Evolutionary conservation across 2,329 filamentous ascomycete genomes (phyloP), one percentile per base, ranked within the genome.

Genomic region (Colletotrichum paranaense): DNA sequence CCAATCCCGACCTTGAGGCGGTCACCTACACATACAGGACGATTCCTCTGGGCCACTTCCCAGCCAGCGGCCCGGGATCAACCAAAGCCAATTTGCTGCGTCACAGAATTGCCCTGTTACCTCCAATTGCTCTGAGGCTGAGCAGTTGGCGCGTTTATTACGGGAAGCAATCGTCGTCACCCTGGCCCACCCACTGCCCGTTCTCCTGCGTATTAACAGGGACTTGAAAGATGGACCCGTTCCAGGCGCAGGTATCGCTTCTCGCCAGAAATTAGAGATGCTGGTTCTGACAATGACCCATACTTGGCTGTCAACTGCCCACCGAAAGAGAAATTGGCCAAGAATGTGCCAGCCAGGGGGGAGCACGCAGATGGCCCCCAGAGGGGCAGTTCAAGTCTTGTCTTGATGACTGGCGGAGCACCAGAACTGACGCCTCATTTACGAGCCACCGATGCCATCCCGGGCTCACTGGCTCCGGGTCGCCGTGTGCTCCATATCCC

Each of bases 301-400:
- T 73, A 65, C 70, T 73, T 66, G 70, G 70, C 67, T 58, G 66
- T 55, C 70, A 49, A 49, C 19, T n/a, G 42, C 42, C 42, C 42
- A 59, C 59, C 30, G 35, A 46, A 69, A n/a, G 66, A 73, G 71
- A 73, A 66, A 73, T 73, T 73, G 71, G 67, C 71, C 71, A 73
- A 73, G 71, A 57, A 66, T 66, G 60, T 66, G 60, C 30, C 56
- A 71, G 46, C 67, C 60, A 66, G 60, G 60, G 71, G 60, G 35
- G 57, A 14, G 19, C 67, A 55, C 56, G 67, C 68, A 57, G 64
- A 59, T 19, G 60, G 32, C 35, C 60, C 60, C 28, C 55, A 68
- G 53, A 64, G 58, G 58, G 56, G 55, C 70, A 24, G 19, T 35
- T 52, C 67, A 70, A 70, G 67, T 73, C 70, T 73, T 65, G 70